Conservation (phyloP, 371 early-diverging fungal genomes). For the Cokeromyces recurvatus region DNA sequence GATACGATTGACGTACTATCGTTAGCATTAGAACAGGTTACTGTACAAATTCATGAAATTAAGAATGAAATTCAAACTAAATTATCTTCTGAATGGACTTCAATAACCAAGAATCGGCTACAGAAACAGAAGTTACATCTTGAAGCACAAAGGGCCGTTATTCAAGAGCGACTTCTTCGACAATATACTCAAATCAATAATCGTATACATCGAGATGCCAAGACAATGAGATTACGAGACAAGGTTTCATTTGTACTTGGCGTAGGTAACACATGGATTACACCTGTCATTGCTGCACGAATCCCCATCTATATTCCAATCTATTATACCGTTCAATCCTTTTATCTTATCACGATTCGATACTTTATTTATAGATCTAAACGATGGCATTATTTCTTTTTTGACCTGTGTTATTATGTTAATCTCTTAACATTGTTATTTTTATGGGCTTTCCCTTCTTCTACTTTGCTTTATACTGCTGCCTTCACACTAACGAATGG, state of each 20-base stretch:
- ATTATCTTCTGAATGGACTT: slow-evolving; percentile 27
- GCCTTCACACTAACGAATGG: slow-evolving; percentile 55
- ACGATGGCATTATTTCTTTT: slow-evolving; percentile 59
- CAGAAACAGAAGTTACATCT: slow-evolving; percentile 19
- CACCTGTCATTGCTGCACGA: slow-evolving; percentile 46
- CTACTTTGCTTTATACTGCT: slow-evolving; percentile 40
- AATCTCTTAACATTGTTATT: slow-evolving; percentile 47
- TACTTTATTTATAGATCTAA: slow-evolving; percentile 48
- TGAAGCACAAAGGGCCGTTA: slow-evolving; percentile 12
- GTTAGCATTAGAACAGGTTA: slow-evolving; percentile 29
- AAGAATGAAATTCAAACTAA: slow-evolving; percentile 18
- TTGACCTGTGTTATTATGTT: slow-evolving; percentile 64
- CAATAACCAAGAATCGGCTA: slow-evolving; percentile 21
- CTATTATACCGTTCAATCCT: slow-evolving; percentile 46
- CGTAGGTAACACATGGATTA: slow-evolving; percentile 57
- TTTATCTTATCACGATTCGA: slow-evolving; percentile 43
- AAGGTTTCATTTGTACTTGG: slow-evolving; percentile 66
- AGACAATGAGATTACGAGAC: slow-evolving; percentile 48
- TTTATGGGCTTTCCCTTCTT: slow-evolving; percentile 48
- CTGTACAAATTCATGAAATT: slow-evolving; percentile 29
- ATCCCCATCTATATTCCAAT: slow-evolving; percentile 53
- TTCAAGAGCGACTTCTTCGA: slow-evolving; percentile 16
- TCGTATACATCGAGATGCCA: slow-evolving; percentile 29
- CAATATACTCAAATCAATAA: slow-evolving; percentile 19
- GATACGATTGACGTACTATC: slow-evolving; percentile 16